Evolutionary conservation across 148 eudicot genomes (phyloP), one percentile per base, ranked within the genome.

Genomic region (Beta vulgaris): DNA sequence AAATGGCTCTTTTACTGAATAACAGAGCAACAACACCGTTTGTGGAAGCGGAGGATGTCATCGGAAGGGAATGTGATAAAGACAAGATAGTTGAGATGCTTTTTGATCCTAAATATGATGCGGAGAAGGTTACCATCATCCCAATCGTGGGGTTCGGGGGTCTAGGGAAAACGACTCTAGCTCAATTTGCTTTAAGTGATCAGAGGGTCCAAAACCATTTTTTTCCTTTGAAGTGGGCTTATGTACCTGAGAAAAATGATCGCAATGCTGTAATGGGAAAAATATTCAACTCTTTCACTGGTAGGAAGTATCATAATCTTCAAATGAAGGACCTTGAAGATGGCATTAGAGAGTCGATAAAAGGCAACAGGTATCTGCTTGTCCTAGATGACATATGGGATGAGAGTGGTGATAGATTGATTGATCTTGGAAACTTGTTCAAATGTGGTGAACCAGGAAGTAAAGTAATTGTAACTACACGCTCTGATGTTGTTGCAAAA

Each of bases 341-440:
- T 19, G 10, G 29, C 9, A 29, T 76, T 28, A 28, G 26, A 29
- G 39, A 3, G 1, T 48, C 48, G 18, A 36, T 77, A 2, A 70
- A 44, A 0, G 6, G 26, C n/a, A 59, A 77, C 3, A 69, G 25
- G 60, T 77, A 31, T 48, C 21, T 77, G 23, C 74, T 77, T 59
- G 74, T 77, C 5, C 19, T 77, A n/a, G 79, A 69, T 59, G 74
- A 77, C 31, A 15, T 69, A 25, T 70, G 79, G 73, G 74, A 69
- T 59, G 74, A 69, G 4, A 69, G 68, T 35, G 49, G 68, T 0
- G 46, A 36, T 23, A 59, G 60, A 26, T 77, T 69, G 74, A 23
- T 58, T 18, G 48, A 34, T 14, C 59, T 76, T 19, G 6, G 31
- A 7, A 21, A 37, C 13, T 69, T 69, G 69, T n/a, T 76, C 21